A percentile compares a stretch with the other conserved stretches of the same genome.
These are phyloP conservation scores for Fusarium pseudograminearum DNA, from an alignment of 2,329 filamentous ascomycete species.

Conservation along the genomic window DNA sequence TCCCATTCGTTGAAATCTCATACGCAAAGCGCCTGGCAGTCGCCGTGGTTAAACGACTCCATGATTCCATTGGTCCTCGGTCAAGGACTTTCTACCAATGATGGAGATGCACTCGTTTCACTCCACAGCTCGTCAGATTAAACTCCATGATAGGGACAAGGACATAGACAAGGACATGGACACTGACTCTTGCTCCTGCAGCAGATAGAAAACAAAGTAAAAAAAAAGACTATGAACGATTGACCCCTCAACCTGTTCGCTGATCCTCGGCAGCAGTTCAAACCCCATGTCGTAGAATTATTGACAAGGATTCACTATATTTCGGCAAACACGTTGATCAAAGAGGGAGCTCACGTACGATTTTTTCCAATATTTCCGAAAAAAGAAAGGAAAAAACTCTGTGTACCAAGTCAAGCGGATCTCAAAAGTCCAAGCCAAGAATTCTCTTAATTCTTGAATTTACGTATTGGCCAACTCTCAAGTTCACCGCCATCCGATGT, in stretches of 20 bases:
- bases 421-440: neutral
- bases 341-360: slow-evolving; percentile 13
- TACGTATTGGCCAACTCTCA: slow-evolving; percentile 15
- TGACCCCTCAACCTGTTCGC: slow-evolving; percentile 43
- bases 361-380: neutral
- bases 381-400: slow-evolving; percentile 8
- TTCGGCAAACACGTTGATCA: slow-evolving; percentile 16
- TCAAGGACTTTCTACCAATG: slow-evolving; percentile 45
- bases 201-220: neutral
- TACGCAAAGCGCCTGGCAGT: slow-evolving; percentile 42
- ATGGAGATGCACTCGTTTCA: slow-evolving; percentile 39
- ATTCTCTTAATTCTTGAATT: slow-evolving; percentile 4
- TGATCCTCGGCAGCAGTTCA: slow-evolving; percentile 38
- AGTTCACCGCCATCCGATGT: slow-evolving; percentile 36
- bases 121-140: slow-evolving; percentile 36
- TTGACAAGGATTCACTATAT: slow-evolving; percentile 42
- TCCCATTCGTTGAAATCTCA: slow-evolving; percentile 41
- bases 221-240: slow-evolving; percentile 20
- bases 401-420: slow-evolving; percentile 19
- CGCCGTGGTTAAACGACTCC: slow-evolving; percentile 24
- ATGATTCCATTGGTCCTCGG: slow-evolving; percentile 37
- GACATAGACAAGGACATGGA: neutral
- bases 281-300: slow-evolving; percentile 24
- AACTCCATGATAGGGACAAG: slow-evolving; percentile 24
- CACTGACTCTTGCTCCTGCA: slow-evolving; percentile 33